A percentile compares a stretch with the other conserved stretches of the same genome.
phyloP scores from a whole-genome alignment of 805 yeast species.

The Clavispora asparagi region DNA sequence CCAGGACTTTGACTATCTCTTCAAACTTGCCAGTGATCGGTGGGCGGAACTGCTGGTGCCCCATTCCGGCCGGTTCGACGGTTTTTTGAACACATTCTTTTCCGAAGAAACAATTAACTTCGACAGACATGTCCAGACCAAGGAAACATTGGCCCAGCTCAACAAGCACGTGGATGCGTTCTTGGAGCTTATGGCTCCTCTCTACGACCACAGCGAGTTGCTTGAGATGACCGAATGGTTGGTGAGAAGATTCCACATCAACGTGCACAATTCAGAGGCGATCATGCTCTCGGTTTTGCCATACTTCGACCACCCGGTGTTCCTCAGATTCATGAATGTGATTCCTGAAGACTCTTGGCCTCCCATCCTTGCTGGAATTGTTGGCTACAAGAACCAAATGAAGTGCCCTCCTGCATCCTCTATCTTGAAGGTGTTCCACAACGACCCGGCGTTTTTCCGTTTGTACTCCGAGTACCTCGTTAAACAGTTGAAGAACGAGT shows the following conservation, averaged over 20 bases:
- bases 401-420: conserved; percentile 64
- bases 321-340: conserved; percentile 70
- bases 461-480: conserved; percentile 56
- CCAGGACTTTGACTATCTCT: conserved; percentile 85
- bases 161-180: conserved; percentile 73
- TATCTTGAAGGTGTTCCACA: conserved; percentile 61
- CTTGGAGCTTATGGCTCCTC: conserved; percentile 68
- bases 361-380: conserved; percentile 68
- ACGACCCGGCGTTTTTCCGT: conserved; percentile 62
- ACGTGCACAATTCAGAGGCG: conserved; percentile 71
- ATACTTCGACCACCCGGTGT: conserved; percentile 70
- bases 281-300: conserved; percentile 72
- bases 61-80: conserved; percentile 56
- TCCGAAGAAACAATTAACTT: conserved; percentile 73
- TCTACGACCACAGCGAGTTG: conserved; percentile 70
- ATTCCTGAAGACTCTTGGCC: conserved; percentile 60
- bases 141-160: conserved; percentile 70
- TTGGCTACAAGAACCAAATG: conserved; percentile 58
- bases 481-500: conserved; percentile 46
- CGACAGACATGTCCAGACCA: conserved; percentile 77
- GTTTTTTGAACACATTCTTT: conserved; percentile 69
- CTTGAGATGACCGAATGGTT: conserved; percentile 90
- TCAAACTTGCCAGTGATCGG: conserved; percentile 67
- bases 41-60: conserved; percentile 21
- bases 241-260: conserved; percentile 82